These are phyloP conservation scores for Hemerocallis citrina DNA, from an alignment of 106 monocot genomes.

Conservation along the genomic window DNA sequence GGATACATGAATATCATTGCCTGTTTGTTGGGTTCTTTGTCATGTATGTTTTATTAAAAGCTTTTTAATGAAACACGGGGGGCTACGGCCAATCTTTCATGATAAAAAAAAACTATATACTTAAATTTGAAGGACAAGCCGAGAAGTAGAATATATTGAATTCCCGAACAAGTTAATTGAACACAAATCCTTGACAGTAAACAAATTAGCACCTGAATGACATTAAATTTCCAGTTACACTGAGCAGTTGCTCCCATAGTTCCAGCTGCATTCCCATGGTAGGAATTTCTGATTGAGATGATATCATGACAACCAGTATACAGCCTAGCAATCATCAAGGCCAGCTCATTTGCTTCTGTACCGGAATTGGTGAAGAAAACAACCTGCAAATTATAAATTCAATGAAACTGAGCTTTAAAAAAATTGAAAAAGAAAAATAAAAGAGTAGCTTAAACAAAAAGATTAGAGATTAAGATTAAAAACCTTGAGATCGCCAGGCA, in stretches of 20 bases:
- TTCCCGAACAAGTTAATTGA: too few species aligned
- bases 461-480: background rate
- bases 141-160: too few species aligned
- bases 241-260: constrained; percentile 92
- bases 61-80: too few species aligned
- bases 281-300: constrained; percentile 81
- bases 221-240: constrained; percentile 86
- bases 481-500: constrained; percentile 89
- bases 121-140: too few species aligned
- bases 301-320: constrained; percentile 91
- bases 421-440: background rate
- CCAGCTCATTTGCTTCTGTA: constrained; percentile 93
- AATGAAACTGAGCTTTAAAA: too few species aligned
- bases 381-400: constrained; percentile 39
- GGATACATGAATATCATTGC: too few species aligned
- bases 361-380: constrained; percentile 99
- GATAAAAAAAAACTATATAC: too few species aligned
- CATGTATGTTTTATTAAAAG: too few species aligned
- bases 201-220: constrained; percentile 57
- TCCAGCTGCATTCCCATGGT: constrained; percentile 96
- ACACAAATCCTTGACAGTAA: too few species aligned
- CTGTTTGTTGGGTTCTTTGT: too few species aligned
- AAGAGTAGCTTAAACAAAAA: background rate
- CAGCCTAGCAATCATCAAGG: constrained; percentile 81
- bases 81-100: too few species aligned